Conservation (phyloP, 345 rosid genomes). For the Excoecaria cochinchinensis region DNA sequence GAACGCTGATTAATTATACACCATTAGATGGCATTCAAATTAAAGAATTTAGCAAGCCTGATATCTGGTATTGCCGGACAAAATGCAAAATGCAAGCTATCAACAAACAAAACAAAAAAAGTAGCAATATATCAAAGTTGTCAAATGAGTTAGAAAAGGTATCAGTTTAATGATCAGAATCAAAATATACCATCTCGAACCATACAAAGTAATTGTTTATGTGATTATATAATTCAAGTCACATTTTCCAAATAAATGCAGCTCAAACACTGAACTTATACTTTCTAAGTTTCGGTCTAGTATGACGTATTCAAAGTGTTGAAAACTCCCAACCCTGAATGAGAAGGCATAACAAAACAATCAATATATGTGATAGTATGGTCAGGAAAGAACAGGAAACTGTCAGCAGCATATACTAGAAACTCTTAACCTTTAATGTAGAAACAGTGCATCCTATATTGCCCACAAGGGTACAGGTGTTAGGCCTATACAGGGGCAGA, state of each 20-base stretch:
- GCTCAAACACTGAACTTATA: neutral
- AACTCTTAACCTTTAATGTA: neutral
- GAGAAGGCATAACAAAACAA: neutral
- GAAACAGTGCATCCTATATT: neutral
- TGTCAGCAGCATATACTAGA: neutral
- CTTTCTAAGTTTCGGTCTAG: neutral
- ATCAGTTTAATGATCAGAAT: neutral
- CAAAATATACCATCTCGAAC: neutral
- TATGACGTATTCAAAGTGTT: neutral
- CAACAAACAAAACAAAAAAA: neutral
- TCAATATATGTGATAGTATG: neutral
- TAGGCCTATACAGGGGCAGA: too few relatives aligned
- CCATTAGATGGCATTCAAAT: neutral
- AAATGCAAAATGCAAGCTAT: neutral
- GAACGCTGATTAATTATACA: neutral
- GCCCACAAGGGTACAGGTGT: neutral
- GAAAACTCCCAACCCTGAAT: neutral
- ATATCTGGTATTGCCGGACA: neutral
- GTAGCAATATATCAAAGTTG: neutral
- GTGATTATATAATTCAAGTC: neutral
- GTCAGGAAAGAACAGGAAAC: neutral
- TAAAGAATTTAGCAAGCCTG: neutral
- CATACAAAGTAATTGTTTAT: neutral
- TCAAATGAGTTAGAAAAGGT: neutral
- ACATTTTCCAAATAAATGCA: neutral